Evolutionary conservation across 768 basidiomycete species (phyloP).

Genomic region (Rhizopogon vinicolor): DNA sequence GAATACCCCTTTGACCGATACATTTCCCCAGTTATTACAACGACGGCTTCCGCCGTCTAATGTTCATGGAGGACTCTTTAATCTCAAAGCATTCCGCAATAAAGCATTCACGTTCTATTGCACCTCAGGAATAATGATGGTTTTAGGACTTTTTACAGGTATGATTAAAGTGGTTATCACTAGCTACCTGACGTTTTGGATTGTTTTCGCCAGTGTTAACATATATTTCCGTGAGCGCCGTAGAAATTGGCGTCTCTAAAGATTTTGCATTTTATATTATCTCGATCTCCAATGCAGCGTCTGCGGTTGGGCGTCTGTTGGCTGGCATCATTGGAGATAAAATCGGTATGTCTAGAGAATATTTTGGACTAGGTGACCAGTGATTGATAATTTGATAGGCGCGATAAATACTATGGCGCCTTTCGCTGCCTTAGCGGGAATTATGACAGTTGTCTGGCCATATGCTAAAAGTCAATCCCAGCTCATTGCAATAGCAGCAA

Average conservation of each 20-base stretch:
- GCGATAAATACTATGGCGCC: slow-evolving; percentile 66
- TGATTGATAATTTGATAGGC: slow-evolving; percentile 33
- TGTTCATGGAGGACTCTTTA: no score
- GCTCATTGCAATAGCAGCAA: slow-evolving; percentile 48
- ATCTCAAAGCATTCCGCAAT: slow-evolving; percentile 44
- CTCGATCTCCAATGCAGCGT: slow-evolving; percentile 63
- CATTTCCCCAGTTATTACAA: no score
- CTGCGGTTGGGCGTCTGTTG: slow-evolving; percentile 54
- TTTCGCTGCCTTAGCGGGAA: slow-evolving; percentile 48
- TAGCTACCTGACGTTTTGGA: slow-evolving; percentile 4
- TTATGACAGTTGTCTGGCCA: slow-evolving; percentile 70
- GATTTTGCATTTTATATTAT: slow-evolving; percentile 61
- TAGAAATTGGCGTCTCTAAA: slow-evolving; percentile 39
- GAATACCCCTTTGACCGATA: no score
- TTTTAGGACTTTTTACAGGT: slow-evolving; percentile 71
- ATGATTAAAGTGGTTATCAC: slow-evolving; percentile 5
- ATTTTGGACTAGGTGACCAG: not conserved
- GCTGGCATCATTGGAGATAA: slow-evolving; percentile 53
- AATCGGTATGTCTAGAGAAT: slow-evolving; percentile 32
- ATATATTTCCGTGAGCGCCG: slow-evolving; percentile 59
- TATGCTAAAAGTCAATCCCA: slow-evolving; percentile 40
- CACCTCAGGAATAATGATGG: slow-evolving; percentile 47
- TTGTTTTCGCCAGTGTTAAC: slow-evolving; percentile 43
- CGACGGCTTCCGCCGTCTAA: no score
- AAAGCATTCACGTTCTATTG: slow-evolving; percentile 53